Conservation (phyloP, 2,329 filamentous ascomycete species). For the Aplosporella prunicola region DNA sequence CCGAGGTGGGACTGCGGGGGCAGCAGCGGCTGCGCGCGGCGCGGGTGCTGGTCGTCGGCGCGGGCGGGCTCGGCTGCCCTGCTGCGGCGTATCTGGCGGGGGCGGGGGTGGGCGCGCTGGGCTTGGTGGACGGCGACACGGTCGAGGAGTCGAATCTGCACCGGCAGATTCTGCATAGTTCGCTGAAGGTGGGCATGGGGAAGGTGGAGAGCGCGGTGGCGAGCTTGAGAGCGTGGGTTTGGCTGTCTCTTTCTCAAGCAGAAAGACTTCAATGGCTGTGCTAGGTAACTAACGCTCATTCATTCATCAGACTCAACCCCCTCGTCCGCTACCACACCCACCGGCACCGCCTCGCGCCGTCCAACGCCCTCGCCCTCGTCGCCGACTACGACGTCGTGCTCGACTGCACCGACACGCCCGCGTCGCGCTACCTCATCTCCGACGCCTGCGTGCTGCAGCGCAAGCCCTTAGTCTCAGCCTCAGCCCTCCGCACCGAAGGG, state of each 20-base stretch:
- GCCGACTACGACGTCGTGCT: conserved; percentile 70
- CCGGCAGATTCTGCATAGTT: conserved; percentile 76
- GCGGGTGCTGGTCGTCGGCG: conserved; percentile 71
- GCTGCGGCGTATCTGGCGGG: conserved; percentile 88
- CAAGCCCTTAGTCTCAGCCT: conserved; percentile 79
- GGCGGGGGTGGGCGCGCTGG: conserved; percentile 74
- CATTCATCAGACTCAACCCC: conserved; percentile 56
- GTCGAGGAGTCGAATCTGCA: conserved; percentile 90
- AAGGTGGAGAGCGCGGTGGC: conserved; percentile 67
- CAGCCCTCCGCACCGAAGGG: conserved; percentile 78
- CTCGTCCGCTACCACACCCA: conserved; percentile 56
- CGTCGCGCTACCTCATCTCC: conserved; percentile 83
- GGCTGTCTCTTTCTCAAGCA: neutral
- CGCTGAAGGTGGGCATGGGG: conserved; percentile 56
- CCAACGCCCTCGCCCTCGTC: conserved; percentile 59
- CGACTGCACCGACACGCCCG: conserved; percentile 91
- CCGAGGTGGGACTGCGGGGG: conserved; percentile 67
- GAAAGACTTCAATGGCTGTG: neutral
- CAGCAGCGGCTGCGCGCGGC: conserved; percentile 64
- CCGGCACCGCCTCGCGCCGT: conserved; percentile 54
- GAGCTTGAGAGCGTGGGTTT: conserved; percentile 35
- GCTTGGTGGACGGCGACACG: conserved; percentile 75
- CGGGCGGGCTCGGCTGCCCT: conserved; percentile 84
- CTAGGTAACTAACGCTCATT: neutral
- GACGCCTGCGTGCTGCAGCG: conserved; percentile 73